These are phyloP conservation scores for Avena insularis DNA, from an alignment of 176 grass and related monocot species.

Conservation along the genomic window DNA sequence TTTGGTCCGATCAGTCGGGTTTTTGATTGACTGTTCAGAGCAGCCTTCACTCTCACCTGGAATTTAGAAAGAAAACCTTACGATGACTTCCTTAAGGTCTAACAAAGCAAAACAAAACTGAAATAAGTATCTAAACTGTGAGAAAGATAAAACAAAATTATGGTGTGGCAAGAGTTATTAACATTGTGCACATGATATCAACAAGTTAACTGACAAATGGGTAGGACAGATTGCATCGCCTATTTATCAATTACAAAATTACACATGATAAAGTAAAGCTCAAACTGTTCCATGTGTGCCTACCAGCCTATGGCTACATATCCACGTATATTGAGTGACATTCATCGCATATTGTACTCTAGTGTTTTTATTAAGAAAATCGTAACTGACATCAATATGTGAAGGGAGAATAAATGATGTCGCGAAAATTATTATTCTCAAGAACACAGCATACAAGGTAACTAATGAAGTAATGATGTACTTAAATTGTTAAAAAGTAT, in stretches of 20 bases:
- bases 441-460: not conserved
- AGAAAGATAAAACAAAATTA: not conserved
- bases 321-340: not conserved
- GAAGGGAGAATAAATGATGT: conserved; percentile 19
- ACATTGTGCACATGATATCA: not conserved
- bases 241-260: conserved; percentile 3
- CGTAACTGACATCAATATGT: not conserved
- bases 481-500: not conserved
- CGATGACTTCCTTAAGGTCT: conserved; percentile 2
- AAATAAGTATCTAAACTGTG: not conserved
- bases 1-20: conserved; percentile 97
- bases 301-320: not conserved
- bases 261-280: not conserved
- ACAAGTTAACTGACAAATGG: conserved; percentile 5
- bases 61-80: conserved; percentile 35
- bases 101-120: not conserved
- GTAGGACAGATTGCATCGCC: not conserved
- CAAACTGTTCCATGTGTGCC: not conserved
- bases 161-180: not conserved
- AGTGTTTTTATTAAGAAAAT: not conserved
- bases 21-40: conserved; percentile 92
- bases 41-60: conserved; percentile 95
- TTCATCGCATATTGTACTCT: not conserved
- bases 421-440: not conserved
- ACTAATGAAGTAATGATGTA: not conserved